Evolutionary conservation across 805 yeast species (phyloP).

Genomic region (Metschnikowia koreensis): DNA sequence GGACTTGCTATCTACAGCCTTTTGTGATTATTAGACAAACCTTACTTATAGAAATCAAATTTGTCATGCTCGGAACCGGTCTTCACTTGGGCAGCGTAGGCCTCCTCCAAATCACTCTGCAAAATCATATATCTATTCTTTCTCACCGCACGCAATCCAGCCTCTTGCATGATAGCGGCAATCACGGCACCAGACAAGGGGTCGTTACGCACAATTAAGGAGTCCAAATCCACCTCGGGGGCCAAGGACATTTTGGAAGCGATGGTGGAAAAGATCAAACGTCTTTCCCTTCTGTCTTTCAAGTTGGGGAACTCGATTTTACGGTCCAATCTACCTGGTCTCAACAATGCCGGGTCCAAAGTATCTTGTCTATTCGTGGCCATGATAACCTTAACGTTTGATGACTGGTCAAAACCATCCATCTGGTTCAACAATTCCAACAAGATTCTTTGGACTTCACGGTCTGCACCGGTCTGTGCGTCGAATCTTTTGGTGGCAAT

Average conservation of each 20-base stretch:
- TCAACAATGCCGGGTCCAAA: conserved; percentile 93
- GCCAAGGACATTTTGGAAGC: conserved; percentile 98
- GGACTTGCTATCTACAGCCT: conserved; percentile 61
- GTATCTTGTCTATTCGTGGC: conserved; percentile 99
- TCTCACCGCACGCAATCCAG: conserved; percentile 97
- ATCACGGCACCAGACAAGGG: conserved; percentile 96
- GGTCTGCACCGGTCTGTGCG: conserved; percentile 99
- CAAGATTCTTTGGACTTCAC: conserved; percentile 97
- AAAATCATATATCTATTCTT: conserved; percentile 95
- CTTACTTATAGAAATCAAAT: conserved; percentile 90
- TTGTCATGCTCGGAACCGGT: conserved; percentile 93
- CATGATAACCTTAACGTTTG: conserved; percentile 97
- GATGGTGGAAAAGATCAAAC: conserved; percentile 91
- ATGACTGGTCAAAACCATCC: conserved; percentile 98
- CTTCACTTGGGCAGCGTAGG: conserved; percentile 95
- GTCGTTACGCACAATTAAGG: conserved; percentile 91
- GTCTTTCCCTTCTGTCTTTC: conserved; percentile 96
- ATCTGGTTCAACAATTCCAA: conserved; percentile 94
- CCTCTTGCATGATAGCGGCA: conserved; percentile 99
- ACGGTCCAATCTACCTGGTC: conserved; percentile 98
- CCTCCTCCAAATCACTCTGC: conserved; percentile 96
- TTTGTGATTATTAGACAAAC: conserved; percentile 3
- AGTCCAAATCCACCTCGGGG: conserved; percentile 95
- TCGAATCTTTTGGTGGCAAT: conserved; percentile 98
- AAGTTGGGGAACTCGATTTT: conserved; percentile 96